Conservation (phyloP, 495 filamentous ascomycete species). For the Penicillium coffeae region DNA sequence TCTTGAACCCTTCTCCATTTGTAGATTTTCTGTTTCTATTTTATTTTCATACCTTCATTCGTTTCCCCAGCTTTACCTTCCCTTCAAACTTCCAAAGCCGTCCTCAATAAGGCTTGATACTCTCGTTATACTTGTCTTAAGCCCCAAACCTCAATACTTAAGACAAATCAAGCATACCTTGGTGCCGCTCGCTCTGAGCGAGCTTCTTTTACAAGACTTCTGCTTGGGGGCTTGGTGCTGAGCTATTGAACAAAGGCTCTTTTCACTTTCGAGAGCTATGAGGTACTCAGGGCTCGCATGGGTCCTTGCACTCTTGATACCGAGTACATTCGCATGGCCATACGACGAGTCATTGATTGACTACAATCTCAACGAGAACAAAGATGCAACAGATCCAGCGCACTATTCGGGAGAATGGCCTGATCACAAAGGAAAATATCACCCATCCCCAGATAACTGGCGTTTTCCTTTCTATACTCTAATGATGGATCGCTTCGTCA, state of each 20-base stretch:
- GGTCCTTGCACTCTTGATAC: conserved; percentile 32
- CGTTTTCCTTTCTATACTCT: conserved; percentile 69
- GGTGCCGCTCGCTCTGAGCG: not conserved
- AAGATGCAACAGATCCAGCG: conserved; percentile 51
- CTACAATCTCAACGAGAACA: conserved; percentile 62
- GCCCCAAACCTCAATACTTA: not conserved
- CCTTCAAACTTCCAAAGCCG: not conserved
- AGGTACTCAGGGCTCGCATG: conserved; percentile 30
- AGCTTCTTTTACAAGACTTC: not conserved
- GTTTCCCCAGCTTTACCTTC: conserved; percentile 4
- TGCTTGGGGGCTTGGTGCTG: too few relatives aligned
- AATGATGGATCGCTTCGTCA: conserved; percentile 66
- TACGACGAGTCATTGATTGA: conserved; percentile 51
- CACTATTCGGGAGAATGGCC: conserved; percentile 60
- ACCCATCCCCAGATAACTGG: conserved; percentile 62
- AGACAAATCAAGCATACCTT: not conserved
- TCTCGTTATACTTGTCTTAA: too few relatives aligned
- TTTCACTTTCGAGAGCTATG: conserved; percentile 12
- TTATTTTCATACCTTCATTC: conserved; percentile 9
- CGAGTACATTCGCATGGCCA: conserved; percentile 40
- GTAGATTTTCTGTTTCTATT: conserved; percentile 6
- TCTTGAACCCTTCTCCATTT: conserved; percentile 4
- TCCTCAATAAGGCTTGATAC: too few relatives aligned
- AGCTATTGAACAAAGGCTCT: too few relatives aligned
- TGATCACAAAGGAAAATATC: conserved; percentile 41